Conservation (phyloP, 768 basidiomycete genomes). For the Glaciozyma antarctica region DNA sequence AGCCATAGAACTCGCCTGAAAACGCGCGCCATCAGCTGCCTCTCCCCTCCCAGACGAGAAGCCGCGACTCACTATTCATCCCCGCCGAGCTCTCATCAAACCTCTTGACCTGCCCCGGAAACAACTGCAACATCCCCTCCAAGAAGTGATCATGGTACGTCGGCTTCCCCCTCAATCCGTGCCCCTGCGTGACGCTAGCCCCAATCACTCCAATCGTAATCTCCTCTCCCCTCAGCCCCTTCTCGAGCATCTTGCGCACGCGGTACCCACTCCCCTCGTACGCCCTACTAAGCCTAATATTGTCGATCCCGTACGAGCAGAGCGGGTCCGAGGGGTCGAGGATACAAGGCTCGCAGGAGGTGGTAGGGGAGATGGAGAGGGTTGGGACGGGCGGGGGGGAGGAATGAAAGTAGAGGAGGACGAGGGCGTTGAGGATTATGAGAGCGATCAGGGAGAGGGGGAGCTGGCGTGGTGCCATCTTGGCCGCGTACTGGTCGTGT, state of each 20-base stretch:
- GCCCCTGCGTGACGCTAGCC: conserved; percentile 23
- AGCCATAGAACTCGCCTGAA: conserved; percentile 6
- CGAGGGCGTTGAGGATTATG: no score
- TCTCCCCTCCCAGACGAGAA: no score
- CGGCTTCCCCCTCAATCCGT: background rate
- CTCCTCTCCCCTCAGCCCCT: conserved; percentile 26
- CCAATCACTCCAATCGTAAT: conserved; percentile 30
- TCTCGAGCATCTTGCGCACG: conserved; percentile 26
- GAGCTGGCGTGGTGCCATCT: no score
- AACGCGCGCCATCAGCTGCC: background rate
- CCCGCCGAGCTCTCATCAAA: conserved; percentile 4
- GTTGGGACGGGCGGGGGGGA: no score
- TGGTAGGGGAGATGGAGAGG: no score
- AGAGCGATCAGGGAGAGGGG: no score
- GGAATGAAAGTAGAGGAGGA: no score
- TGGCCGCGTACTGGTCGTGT: no score
- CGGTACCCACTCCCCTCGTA: conserved; percentile 30
- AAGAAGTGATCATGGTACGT: background rate
- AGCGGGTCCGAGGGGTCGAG: conserved; percentile 16
- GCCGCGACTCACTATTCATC: conserved; percentile 7
- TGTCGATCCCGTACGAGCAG: conserved; percentile 20
- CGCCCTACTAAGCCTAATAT: conserved; percentile 23
- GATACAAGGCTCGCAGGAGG: conserved; percentile 5
- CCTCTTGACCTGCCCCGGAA: conserved; percentile 1
- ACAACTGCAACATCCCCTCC: conserved; percentile 1